Conservation (phyloP, 1,139 yeast genomes). For the Diutina pseudorugosa region DNA sequence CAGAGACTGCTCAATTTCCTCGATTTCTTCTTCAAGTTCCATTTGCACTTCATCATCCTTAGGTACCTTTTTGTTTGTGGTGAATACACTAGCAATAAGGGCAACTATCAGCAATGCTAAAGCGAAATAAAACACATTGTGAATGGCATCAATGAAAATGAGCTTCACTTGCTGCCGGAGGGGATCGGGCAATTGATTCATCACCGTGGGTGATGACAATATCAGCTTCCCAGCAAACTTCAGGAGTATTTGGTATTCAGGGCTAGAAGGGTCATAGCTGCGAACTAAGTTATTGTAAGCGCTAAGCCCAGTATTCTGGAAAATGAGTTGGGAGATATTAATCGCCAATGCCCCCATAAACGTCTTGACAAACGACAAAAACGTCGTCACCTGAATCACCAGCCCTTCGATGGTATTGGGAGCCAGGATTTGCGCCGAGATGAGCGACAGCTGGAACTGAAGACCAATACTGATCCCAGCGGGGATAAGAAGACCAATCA, state of each 20-base stretch:
- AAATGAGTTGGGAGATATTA: conserved; percentile 35
- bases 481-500: conserved; percentile 42
- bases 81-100: conserved; percentile 18
- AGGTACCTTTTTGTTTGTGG: conserved; percentile 30
- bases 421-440: conserved; percentile 43
- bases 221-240: conserved; percentile 12
- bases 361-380: conserved; percentile 34
- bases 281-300: neutral
- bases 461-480: conserved; percentile 46
- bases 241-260: neutral
- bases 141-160: conserved; percentile 25
- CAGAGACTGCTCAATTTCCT: neutral
- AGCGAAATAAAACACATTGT: conserved; percentile 28
- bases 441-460: conserved; percentile 37
- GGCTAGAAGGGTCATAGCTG: neutral
- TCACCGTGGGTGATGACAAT: conserved; percentile 18
- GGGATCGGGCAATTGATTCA: conserved; percentile 15
- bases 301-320: conserved; percentile 13
- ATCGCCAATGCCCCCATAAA: conserved; percentile 39
- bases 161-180: conserved; percentile 15
- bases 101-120: conserved; percentile 22
- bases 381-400: conserved; percentile 36
- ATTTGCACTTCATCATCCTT: conserved; percentile 15
- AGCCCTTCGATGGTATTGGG: conserved; percentile 39
- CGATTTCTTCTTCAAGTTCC: conserved; percentile 10